Percentiles rank a stretch among this genome's conserved stretches.
Evolutionary conservation across 2,329 filamentous ascomycete genomes (phyloP).

Genomic region (Cercospora sp.): DNA sequence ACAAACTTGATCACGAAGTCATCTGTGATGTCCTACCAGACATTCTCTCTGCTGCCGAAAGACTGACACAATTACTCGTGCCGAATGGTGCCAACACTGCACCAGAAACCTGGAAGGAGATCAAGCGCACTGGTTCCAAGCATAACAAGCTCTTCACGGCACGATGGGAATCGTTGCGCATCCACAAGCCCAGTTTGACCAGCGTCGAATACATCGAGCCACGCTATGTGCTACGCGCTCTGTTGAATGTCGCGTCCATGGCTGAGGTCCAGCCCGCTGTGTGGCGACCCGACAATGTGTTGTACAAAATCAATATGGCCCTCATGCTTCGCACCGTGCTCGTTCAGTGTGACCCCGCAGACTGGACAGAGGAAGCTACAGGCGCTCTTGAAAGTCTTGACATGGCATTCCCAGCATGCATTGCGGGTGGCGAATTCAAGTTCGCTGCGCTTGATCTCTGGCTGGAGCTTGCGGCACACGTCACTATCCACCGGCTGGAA

Average conservation of each 20-base stretch:
- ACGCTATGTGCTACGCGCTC: constrained; percentile 42
- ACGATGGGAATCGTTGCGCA: constrained; percentile 39
- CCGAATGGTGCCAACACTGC: constrained; percentile 31
- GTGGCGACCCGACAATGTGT: constrained; percentile 44
- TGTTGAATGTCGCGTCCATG: constrained; percentile 40
- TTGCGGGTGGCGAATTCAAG: constrained; percentile 29
- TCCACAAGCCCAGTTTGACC: constrained; percentile 43
- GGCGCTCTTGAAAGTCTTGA: constrained; percentile 31
- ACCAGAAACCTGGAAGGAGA: constrained; percentile 34
- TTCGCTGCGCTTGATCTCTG: constrained; percentile 25
- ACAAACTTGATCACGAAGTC: constrained; percentile 44
- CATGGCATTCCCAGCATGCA: constrained; percentile 28
- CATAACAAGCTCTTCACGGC: constrained; percentile 43
- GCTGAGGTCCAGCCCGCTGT: constrained; percentile 32
- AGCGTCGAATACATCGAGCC: constrained; percentile 46
- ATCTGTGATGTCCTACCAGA: constrained; percentile 46
- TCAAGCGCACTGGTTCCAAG: constrained; percentile 41
- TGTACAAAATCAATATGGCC: constrained; percentile 50
- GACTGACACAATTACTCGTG: constrained; percentile 35
- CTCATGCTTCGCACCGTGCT: constrained; percentile 45
- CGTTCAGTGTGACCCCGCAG: constrained; percentile 32
- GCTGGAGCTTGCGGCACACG: constrained; percentile 34
- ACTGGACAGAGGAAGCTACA: constrained; percentile 35
- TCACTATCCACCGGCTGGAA: constrained; percentile 31
- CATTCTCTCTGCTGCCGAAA: constrained; percentile 36